These are phyloP conservation scores for Cystobasidium sp. DNA, from an alignment of 1,284 basidiomycete species.

Conservation along the genomic window DNA sequence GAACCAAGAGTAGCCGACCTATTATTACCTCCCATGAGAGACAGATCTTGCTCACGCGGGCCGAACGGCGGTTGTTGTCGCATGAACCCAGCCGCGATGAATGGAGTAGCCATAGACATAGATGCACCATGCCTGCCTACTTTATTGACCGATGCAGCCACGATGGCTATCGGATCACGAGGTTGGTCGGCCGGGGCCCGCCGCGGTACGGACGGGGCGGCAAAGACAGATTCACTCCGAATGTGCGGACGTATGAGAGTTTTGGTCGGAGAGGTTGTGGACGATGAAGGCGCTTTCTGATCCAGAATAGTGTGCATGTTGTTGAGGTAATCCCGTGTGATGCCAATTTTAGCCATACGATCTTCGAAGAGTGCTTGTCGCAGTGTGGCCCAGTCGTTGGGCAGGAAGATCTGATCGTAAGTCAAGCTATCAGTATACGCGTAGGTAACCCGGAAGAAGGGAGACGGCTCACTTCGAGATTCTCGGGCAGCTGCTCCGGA, in stretches of 20 bases:
- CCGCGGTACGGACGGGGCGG: constrained; percentile 2
- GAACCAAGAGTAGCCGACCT: neutral
- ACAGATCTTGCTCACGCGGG: neutral
- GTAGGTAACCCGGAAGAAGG: too few relatives aligned
- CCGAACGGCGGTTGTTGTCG: constrained; percentile 21
- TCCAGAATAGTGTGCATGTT: neutral
- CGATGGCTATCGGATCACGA: too few relatives aligned
- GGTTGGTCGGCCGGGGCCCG: neutral
- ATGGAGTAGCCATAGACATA: constrained; percentile 2
- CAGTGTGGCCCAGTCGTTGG: constrained; percentile 36
- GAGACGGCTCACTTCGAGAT: constrained; percentile 25
- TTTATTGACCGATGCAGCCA: too few relatives aligned
- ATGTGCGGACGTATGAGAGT: neutral
- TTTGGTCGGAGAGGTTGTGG: neutral
- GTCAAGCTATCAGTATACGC: neutral
- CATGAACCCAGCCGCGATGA: neutral
- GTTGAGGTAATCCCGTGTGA: constrained; percentile 26
- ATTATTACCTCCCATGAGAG: too few relatives aligned
- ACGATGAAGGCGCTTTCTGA: neutral
- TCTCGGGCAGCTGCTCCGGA: constrained; percentile 14
- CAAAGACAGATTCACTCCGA: constrained; percentile 22
- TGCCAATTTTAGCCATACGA: constrained; percentile 35
- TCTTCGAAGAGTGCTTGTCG: constrained; percentile 38
- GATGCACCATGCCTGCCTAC: neutral
- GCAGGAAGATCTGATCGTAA: constrained; percentile 31